phyloP scores from a whole-genome alignment of 495 filamentous ascomycete genomes.

The Neurospora intermedia region DNA sequence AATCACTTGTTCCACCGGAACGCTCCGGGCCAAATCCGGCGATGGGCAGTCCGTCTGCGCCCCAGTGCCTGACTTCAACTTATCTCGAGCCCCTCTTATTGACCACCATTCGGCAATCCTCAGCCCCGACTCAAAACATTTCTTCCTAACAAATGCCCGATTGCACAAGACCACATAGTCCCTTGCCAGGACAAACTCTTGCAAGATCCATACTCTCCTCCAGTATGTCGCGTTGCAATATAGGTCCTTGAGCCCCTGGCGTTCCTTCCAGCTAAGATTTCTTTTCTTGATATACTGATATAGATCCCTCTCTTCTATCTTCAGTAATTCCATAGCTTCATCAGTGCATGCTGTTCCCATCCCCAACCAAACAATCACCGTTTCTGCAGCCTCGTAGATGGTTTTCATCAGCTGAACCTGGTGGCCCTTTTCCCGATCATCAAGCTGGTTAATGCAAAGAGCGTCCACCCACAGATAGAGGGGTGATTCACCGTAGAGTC shows the following conservation, averaged over 20 bases:
- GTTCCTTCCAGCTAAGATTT: background rate
- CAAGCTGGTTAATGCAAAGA: background rate
- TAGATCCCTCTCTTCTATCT: too few species aligned
- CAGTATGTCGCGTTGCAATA: background rate
- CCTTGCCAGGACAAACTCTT: background rate
- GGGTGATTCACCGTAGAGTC: background rate
- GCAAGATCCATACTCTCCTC: background rate
- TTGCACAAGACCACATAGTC: background rate
- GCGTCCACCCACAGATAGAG: background rate
- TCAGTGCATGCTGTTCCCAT: background rate
- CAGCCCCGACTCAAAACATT: background rate
- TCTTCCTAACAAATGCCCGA: background rate
- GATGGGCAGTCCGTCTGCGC: background rate
- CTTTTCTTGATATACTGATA: accelerated
- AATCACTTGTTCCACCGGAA: too few species aligned
- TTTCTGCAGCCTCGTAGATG: background rate
- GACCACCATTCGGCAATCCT: background rate
- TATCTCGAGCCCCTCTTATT: too few species aligned
- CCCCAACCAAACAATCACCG: background rate
- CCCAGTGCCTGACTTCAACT: too few species aligned
- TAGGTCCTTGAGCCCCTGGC: background rate
- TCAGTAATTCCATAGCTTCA: accelerated
- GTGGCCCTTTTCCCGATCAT: background rate
- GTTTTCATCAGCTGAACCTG: background rate
- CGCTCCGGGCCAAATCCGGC: too few species aligned